Evolutionary conservation across 345 rosid species (phyloP).

Genomic region (Eucalyptus sp.): DNA sequence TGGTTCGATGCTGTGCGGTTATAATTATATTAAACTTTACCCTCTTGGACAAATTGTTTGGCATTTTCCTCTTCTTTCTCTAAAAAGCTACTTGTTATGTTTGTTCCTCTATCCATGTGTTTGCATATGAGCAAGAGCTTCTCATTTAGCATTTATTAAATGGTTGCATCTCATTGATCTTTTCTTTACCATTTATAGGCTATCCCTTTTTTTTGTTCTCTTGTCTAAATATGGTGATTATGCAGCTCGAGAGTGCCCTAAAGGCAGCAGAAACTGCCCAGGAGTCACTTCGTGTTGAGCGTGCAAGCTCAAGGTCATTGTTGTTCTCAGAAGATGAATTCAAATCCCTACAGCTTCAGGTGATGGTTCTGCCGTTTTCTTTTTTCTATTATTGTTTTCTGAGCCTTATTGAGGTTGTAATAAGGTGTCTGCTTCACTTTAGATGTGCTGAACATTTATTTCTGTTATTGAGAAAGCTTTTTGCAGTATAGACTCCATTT

Average conservation of each 20-base stretch:
- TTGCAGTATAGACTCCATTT: background rate
- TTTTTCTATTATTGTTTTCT: background rate
- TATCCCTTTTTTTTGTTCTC: background rate
- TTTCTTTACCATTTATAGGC: background rate
- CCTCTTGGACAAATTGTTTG: background rate
- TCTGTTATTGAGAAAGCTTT: background rate
- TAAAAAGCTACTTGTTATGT: background rate
- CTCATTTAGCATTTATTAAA: background rate
- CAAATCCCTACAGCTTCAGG: conserved; percentile 86
- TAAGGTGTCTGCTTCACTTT: background rate
- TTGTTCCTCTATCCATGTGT: background rate
- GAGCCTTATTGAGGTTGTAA: background rate
- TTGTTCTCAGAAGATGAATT: conserved; percentile 83
- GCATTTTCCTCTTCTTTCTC: background rate
- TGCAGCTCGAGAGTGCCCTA: conserved; percentile 78
- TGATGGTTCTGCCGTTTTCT: background rate
- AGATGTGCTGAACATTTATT: background rate
- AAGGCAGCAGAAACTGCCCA: conserved; percentile 71
- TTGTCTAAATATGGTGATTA: background rate
- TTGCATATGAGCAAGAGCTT: background rate
- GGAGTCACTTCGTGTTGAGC: conserved; percentile 62
- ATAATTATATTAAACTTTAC: background rate
- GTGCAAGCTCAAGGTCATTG: conserved; percentile 60
- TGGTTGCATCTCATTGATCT: background rate
- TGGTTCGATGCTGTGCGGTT: background rate